phyloP scores from a whole-genome alignment of 176 grass and related monocot genomes.

The Phoenix dactylifera region DNA sequence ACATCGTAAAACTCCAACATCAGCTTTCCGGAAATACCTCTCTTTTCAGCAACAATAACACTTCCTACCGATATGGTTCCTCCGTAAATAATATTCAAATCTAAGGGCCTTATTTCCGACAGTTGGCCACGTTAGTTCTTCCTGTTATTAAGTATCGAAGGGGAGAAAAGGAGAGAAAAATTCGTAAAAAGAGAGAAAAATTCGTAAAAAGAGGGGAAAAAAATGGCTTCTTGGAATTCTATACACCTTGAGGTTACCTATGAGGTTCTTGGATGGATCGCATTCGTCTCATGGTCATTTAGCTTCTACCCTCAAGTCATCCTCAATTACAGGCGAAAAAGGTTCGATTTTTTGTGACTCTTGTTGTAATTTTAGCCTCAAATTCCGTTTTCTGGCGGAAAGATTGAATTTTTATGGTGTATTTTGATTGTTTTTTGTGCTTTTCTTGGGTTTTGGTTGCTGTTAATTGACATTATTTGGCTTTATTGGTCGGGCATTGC shows the following conservation, averaged over 20 bases:
- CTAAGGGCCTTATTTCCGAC: too few relatives aligned
- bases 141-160: too few relatives aligned
- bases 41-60: too few relatives aligned
- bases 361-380: neutral
- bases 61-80: too few relatives aligned
- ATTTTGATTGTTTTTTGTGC: neutral
- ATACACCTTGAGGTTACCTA: slow-evolving; percentile 56
- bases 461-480: neutral
- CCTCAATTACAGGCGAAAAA: slow-evolving; percentile 87
- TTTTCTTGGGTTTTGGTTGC: neutral
- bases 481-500: slow-evolving; percentile 29
- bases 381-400: neutral
- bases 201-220: neutral
- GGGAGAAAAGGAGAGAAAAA: too few relatives aligned
- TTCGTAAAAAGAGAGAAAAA: too few relatives aligned
- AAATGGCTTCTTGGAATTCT: slow-evolving; percentile 78
- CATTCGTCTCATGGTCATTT: slow-evolving; percentile 91
- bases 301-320: slow-evolving; percentile 94
- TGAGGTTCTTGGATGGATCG: slow-evolving; percentile 82
- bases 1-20: too few relatives aligned
- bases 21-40: too few relatives aligned
- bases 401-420: neutral
- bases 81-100: too few relatives aligned
- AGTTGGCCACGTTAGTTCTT: too few relatives aligned
- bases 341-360: slow-evolving; percentile 27